A percentile compares a stretch with the other conserved stretches of the same genome.
Evolutionary conservation across 2,329 filamentous ascomycete species (phyloP).

Genomic region (Rhynchosporium graminicola): DNA sequence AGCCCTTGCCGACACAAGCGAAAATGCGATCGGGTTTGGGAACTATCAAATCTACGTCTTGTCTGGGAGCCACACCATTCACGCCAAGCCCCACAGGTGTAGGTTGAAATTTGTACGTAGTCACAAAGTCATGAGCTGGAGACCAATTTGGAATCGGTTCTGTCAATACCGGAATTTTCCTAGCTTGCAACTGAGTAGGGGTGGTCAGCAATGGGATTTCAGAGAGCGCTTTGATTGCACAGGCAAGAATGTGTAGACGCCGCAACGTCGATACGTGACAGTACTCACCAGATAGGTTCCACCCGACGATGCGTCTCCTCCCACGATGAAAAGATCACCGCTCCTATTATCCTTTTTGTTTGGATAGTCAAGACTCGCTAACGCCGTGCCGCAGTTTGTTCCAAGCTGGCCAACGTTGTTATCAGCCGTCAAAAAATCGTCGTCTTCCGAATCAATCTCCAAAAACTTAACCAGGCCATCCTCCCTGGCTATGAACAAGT

Average conservation of each 20-base stretch:
- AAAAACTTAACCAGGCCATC: slow-evolving; percentile 79
- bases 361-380: slow-evolving; percentile 63
- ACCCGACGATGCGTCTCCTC: slow-evolving; percentile 71
- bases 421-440: slow-evolving; percentile 55
- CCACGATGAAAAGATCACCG: slow-evolving; percentile 51
- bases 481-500: slow-evolving; percentile 83
- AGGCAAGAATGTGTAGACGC: not conserved
- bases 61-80: slow-evolving; percentile 42
- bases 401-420: slow-evolving; percentile 65
- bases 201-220: slow-evolving; percentile 9
- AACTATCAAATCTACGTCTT: slow-evolving; percentile 31
- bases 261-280: not conserved
- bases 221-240: not conserved
- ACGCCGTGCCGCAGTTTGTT: slow-evolving; percentile 78
- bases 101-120: slow-evolving; percentile 42
- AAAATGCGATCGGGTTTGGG: slow-evolving; percentile 59
- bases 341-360: slow-evolving; percentile 51
- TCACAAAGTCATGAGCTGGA: slow-evolving; percentile 43
- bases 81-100: slow-evolving; percentile 14
- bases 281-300: slow-evolving; percentile 58
- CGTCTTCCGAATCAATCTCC: slow-evolving; percentile 59
- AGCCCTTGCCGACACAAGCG: slow-evolving; percentile 64
- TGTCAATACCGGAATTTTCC: slow-evolving; percentile 54
- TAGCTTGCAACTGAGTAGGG: slow-evolving; percentile 53
- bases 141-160: slow-evolving; percentile 67